Percentiles rank a stretch among this genome's conserved stretches.
These are phyloP conservation scores for Capsicum chinense DNA, from an alignment of 257 asterid genomes.

Conservation along the genomic window DNA sequence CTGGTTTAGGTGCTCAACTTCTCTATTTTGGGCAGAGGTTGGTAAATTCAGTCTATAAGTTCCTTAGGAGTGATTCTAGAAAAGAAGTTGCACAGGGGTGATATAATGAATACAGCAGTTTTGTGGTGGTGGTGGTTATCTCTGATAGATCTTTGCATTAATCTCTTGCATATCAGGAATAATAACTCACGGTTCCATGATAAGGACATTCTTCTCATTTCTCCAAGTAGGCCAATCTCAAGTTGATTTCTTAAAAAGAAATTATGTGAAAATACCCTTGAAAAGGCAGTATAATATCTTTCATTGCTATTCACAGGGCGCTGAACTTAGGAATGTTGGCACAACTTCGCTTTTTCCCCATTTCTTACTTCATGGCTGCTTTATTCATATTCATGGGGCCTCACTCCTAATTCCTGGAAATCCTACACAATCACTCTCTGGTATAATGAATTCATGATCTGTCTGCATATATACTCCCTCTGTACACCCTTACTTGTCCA, in stretches of 20 bases:
- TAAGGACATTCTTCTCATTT: background rate
- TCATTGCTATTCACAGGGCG: background rate
- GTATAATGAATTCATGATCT: background rate
- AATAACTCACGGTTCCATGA: background rate
- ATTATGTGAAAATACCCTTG: background rate
- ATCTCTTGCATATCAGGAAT: background rate
- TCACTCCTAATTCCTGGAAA: background rate
- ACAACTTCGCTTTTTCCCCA: background rate
- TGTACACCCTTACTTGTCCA: too few relatives aligned
- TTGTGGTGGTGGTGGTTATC: background rate
- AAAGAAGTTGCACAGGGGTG: background rate
- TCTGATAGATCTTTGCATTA: background rate
- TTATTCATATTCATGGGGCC: background rate
- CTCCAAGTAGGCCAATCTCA: conserved; percentile 4
- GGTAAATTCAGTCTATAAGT: background rate
- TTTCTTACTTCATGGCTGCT: background rate
- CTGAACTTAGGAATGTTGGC: background rate
- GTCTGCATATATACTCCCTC: background rate
- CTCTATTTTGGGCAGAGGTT: background rate
- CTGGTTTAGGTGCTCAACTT: too few relatives aligned
- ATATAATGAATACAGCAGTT: background rate
- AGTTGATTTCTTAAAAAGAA: background rate
- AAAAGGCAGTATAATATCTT: background rate
- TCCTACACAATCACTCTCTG: background rate
- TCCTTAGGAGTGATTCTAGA: background rate